phyloP scores from a whole-genome alignment of 164 flowering plant genomes.

The Hamamelis virginiana region DNA sequence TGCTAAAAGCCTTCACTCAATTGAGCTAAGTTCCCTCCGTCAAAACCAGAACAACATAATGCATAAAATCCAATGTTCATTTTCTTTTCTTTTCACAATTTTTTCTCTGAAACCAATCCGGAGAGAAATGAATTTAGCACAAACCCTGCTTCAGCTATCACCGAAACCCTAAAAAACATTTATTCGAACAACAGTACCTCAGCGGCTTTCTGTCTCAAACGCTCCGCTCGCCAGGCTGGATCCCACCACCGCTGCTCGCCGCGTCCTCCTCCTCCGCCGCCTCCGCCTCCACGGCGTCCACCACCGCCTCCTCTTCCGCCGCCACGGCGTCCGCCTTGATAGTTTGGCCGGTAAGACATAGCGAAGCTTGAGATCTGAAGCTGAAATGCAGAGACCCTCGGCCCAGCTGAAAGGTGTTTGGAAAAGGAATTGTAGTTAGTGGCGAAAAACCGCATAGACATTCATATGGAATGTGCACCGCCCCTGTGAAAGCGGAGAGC shows the following conservation, averaged over 20 bases:
- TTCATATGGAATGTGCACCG: neutral
- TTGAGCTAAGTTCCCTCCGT: no score
- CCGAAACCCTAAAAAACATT: neutral
- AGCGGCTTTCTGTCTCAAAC: slow-evolving; percentile 56
- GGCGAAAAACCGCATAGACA: slow-evolving; percentile 1
- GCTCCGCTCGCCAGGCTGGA: slow-evolving; percentile 91
- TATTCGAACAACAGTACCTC: slow-evolving; percentile 45
- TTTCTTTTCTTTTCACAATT: no score
- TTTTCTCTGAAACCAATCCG: no score
- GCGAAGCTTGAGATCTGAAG: slow-evolving; percentile 13
- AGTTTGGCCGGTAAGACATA: slow-evolving; percentile 72
- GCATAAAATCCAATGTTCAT: no score
- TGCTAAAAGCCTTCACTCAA: no score
- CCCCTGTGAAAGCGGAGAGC: neutral
- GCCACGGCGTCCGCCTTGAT: slow-evolving; percentile 63
- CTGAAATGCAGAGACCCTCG: slow-evolving; percentile 4
- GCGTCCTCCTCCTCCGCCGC: slow-evolving; percentile 53
- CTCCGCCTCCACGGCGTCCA: slow-evolving; percentile 49
- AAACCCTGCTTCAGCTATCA: neutral
- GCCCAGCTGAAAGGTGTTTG: neutral
- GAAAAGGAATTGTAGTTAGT: neutral
- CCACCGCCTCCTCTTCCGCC: slow-evolving; percentile 30
- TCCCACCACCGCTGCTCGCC: slow-evolving; percentile 99
- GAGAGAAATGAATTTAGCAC: no score
- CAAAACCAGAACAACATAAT: no score